Percentiles rank a stretch among this genome's conserved stretches.
These are phyloP conservation scores for Ramaria rubella DNA, from an alignment of 768 basidiomycete genomes.

Conservation along the genomic window DNA sequence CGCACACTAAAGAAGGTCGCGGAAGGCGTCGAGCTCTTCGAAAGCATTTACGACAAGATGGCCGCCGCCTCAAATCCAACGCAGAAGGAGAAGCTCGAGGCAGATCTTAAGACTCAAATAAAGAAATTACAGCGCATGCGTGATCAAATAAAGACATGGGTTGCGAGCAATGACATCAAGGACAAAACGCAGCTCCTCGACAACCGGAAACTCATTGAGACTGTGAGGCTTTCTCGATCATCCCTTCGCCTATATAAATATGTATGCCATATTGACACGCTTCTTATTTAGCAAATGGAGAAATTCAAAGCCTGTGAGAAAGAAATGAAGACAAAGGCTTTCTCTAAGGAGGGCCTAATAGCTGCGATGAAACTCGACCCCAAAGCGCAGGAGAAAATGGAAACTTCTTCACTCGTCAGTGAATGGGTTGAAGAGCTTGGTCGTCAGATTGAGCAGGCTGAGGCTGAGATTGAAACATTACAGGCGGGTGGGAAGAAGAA, in stretches of 20 bases:
- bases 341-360: slow-evolving; percentile 96
- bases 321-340: slow-evolving; percentile 99
- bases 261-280: slow-evolving; percentile 16
- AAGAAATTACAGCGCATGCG: slow-evolving; percentile 85
- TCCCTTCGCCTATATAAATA: background rate
- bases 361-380: slow-evolving; percentile 93
- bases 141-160: slow-evolving; percentile 94
- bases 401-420: slow-evolving; percentile 44
- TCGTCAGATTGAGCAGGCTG: slow-evolving; percentile 88
- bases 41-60: slow-evolving; percentile 98
- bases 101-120: slow-evolving; percentile 94
- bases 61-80: slow-evolving; percentile 92
- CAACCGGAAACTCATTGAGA: slow-evolving; percentile 93
- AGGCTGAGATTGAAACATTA: slow-evolving; percentile 88
- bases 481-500: slow-evolving; percentile 75
- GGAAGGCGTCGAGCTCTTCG: slow-evolving; percentile 93
- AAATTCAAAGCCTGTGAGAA: slow-evolving; percentile 99
- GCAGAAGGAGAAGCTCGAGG: slow-evolving; percentile 97
- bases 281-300: slow-evolving; percentile 89
- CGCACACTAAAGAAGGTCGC: slow-evolving; percentile 94
- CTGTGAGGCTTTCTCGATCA: slow-evolving; percentile 41
- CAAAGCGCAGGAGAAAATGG: slow-evolving; percentile 93
- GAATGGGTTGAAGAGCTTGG: slow-evolving; percentile 89
- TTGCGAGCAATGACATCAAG: slow-evolving; percentile 96
- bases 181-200: slow-evolving; percentile 92